Conservation (phyloP, 495 filamentous ascomycete genomes). For the Annulohypoxylon stygium region DNA sequence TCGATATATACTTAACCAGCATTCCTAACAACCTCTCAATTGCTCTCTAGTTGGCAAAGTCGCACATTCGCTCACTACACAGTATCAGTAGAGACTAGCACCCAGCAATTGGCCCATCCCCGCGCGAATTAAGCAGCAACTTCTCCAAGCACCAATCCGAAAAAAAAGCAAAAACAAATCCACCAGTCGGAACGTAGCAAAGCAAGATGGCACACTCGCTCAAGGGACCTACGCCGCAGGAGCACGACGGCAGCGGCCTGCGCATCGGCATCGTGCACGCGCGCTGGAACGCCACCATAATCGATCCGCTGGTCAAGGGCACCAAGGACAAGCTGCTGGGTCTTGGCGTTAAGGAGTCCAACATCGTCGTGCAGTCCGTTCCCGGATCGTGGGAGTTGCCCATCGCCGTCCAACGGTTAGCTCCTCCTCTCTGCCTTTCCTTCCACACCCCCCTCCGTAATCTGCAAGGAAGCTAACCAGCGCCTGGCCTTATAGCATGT, state of each 20-base stretch:
- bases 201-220: slow-evolving; percentile 49
- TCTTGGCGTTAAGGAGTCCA: slow-evolving; percentile 85
- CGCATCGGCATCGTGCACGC: slow-evolving; percentile 96
- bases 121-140: background rate
- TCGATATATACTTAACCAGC: background rate
- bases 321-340: slow-evolving; percentile 62
- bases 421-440: slow-evolving; percentile 4
- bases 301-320: slow-evolving; percentile 83
- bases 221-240: slow-evolving; percentile 62
- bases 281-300: slow-evolving; percentile 86
- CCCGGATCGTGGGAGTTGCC: slow-evolving; percentile 96
- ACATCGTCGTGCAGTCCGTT: slow-evolving; percentile 89
- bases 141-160: background rate
- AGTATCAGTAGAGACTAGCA: background rate
- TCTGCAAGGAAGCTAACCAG: background rate
- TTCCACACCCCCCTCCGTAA: background rate
- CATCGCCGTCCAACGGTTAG: slow-evolving; percentile 79
- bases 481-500: slow-evolving; percentile 68
- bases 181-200: background rate
- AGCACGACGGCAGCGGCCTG: slow-evolving; percentile 77
- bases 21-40: slow-evolving; percentile 17
- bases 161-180: background rate
- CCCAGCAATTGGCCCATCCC: background rate
- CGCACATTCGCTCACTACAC: background rate
- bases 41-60: slow-evolving; percentile 8